Conservation (phyloP, 805 yeast species). For the Yarrowia bubula region DNA sequence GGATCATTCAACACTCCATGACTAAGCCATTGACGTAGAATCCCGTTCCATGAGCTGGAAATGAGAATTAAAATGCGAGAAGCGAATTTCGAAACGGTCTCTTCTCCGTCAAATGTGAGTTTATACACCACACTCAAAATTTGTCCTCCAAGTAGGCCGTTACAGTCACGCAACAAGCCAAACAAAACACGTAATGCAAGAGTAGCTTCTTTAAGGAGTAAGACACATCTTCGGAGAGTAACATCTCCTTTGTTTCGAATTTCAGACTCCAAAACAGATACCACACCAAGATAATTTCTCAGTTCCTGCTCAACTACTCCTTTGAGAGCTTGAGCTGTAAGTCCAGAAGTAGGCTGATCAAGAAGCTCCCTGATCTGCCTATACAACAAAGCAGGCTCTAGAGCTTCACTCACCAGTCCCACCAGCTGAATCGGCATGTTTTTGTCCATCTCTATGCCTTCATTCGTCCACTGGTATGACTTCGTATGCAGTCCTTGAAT, state of each 20-base stretch:
- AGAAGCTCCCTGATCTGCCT: conserved; percentile 44
- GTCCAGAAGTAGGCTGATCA: conserved; percentile 39
- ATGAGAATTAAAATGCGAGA: conserved; percentile 46
- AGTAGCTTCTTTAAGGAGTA: conserved; percentile 51
- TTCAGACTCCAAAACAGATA: conserved; percentile 48
- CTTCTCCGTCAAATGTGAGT: conserved; percentile 64
- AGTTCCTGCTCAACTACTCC: conserved; percentile 48
- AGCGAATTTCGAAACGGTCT: conserved; percentile 47
- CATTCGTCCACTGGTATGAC: conserved; percentile 30
- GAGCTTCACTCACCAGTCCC: conserved; percentile 28
- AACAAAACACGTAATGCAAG: conserved; percentile 57
- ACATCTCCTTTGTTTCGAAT: conserved; percentile 31
- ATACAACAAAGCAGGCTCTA: conserved; percentile 74
- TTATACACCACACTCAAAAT: conserved; percentile 54
- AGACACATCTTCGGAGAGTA: conserved; percentile 40
- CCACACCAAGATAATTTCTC: conserved; percentile 44
- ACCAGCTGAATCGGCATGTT: conserved; percentile 28
- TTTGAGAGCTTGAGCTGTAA: conserved; percentile 61
- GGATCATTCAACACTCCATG: conserved; percentile 60
- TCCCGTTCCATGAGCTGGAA: conserved; percentile 58
- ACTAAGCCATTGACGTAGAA: conserved; percentile 64
- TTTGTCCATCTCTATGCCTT: conserved; percentile 5
- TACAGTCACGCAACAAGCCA: conserved; percentile 44
- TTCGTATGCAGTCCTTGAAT: conserved; percentile 38
- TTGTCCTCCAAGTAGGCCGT: conserved; percentile 48